Percentiles rank a stretch among this genome's conserved stretches.
phyloP scores from a whole-genome alignment of 139 green algal genomes.

The Chlorella ohadii region DNA sequence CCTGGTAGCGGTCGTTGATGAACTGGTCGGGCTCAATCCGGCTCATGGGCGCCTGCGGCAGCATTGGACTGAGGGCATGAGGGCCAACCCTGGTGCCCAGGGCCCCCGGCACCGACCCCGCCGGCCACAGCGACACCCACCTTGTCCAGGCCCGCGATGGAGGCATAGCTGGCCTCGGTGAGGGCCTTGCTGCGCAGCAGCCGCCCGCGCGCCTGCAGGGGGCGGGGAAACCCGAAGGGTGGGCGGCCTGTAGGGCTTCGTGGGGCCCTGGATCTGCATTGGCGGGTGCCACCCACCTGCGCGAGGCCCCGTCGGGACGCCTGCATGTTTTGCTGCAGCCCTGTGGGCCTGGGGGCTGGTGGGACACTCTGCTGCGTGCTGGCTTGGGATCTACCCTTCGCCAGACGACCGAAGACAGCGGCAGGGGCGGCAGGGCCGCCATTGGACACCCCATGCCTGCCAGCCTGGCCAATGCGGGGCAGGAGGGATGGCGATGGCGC shows the following conservation, averaged over 20 bases:
- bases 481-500: no score
- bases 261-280: no score
- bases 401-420: no score
- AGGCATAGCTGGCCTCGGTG: slow-evolving; percentile 22
- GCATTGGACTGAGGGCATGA: background rate
- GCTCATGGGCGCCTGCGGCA: slow-evolving; percentile 82
- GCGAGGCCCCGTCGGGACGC: slow-evolving; percentile 4
- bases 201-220: slow-evolving; percentile 31
- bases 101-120: background rate
- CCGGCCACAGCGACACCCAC: slow-evolving; percentile 1
- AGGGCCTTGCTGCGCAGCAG: slow-evolving; percentile 19
- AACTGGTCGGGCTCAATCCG: slow-evolving; percentile 77
- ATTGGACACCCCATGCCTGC: no score
- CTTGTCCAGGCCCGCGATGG: slow-evolving; percentile 53
- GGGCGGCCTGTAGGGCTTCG: background rate
- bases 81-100: background rate
- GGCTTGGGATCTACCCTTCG: no score
- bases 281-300: background rate
- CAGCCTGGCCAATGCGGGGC: no score
- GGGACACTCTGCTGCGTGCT: no score
- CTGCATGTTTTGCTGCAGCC: background rate
- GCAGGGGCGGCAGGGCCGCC: no score
- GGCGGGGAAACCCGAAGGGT: slow-evolving; percentile 20
- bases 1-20: slow-evolving; percentile 91
- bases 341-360: no score